Percentiles rank a stretch among this genome's conserved stretches.
These are phyloP conservation scores for Suhomyces taliae DNA, from an alignment of 1,139 yeast genomes.

Conservation along the genomic window DNA sequence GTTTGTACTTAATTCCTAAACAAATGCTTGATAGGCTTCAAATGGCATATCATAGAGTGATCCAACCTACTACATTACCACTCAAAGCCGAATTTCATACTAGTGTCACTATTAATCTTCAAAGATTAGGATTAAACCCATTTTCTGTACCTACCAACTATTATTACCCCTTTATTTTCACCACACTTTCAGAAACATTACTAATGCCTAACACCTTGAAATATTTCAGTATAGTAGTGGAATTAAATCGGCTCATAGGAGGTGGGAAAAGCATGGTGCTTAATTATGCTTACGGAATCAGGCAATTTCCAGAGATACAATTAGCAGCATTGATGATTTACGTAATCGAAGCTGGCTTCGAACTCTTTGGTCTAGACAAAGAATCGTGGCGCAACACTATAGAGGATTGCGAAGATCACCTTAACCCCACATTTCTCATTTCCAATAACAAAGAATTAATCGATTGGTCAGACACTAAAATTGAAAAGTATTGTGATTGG, in stretches of 20 bases:
- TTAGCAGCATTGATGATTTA: slow-evolving; percentile 26
- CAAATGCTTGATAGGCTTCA: slow-evolving; percentile 26
- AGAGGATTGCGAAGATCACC: slow-evolving; percentile 20
- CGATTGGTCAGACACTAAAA: slow-evolving; percentile 41
- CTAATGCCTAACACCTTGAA: slow-evolving; percentile 35
- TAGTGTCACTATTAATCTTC: slow-evolving; percentile 8
- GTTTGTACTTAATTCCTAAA: slow-evolving; percentile 32
- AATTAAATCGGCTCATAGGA: slow-evolving; percentile 11
- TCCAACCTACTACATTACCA: slow-evolving; percentile 35
- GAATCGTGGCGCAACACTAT: slow-evolving; percentile 25
- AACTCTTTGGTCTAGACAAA: slow-evolving; percentile 12
- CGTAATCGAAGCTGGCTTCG: slow-evolving; percentile 31
- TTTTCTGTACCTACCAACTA: slow-evolving; percentile 21
- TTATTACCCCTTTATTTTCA: slow-evolving; percentile 38
- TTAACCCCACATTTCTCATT: slow-evolving; percentile 20
- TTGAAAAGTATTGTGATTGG: slow-evolving; percentile 43
- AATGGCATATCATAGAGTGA: slow-evolving; percentile 19
- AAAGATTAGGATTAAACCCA: slow-evolving; percentile 4
- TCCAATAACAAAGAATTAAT: slow-evolving; percentile 28
- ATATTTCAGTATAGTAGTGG: slow-evolving; percentile 22
- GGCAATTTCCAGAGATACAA: slow-evolving; percentile 31
- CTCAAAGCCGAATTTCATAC: slow-evolving; percentile 27
- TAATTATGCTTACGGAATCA: not conserved
- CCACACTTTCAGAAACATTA: slow-evolving; percentile 25
- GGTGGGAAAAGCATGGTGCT: slow-evolving; percentile 2